Base-by-base conservation (phyloP, 139 green algal species). In the Micromonas commoda region DNA sequence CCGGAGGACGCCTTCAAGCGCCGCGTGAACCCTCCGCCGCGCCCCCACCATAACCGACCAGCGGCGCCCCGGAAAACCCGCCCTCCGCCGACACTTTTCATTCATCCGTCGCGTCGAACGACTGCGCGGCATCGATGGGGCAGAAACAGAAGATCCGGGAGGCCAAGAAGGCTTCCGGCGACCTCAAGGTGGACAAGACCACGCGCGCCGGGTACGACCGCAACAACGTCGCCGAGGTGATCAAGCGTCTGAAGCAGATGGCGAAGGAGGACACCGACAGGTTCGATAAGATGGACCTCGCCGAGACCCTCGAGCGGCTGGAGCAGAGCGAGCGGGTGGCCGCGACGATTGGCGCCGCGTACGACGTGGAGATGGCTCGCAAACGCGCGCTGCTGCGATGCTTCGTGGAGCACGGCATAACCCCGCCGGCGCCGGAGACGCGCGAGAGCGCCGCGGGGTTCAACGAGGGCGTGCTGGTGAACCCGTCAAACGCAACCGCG, bases 341-440 rank as follows among this genome's bases (percentile, higher is more conserved):
- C n/a, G 28, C 26, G 29, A 37, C 26, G 28, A 39, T 71, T 4
- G 29, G 13, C 28, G 64, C n/a, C 28, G 64, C 64, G 64, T 29
- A 52, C 26, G 64, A 35, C 3, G 64, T 71, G 64, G 64, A 71
- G 64, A 23, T 71, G n/a, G 26, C 64, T 3, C 64, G 64, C 26
- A 37, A 39, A 38, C 24, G 64, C 2, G 26, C 26, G 64, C 28
- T 71, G 2, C 23, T 71, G 64, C 28, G 33, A 3, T n/a, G 13
- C 26, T 71, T 71, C 29, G 24, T 33, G 64, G 13, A 4, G 28
- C 13, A 23, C 64, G 28, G 26, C 4, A 39, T 33, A 29, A 33
- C 64, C 28, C 64, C 64, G 64, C 64, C 64, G 64, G 26, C 26
- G 64, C 26, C n/a, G 2, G 64, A 35, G 13, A 29, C 21, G 26